These are phyloP conservation scores for Pleurotus citrinopileatus DNA, from an alignment of 768 basidiomycete species.

Conservation along the genomic window DNA sequence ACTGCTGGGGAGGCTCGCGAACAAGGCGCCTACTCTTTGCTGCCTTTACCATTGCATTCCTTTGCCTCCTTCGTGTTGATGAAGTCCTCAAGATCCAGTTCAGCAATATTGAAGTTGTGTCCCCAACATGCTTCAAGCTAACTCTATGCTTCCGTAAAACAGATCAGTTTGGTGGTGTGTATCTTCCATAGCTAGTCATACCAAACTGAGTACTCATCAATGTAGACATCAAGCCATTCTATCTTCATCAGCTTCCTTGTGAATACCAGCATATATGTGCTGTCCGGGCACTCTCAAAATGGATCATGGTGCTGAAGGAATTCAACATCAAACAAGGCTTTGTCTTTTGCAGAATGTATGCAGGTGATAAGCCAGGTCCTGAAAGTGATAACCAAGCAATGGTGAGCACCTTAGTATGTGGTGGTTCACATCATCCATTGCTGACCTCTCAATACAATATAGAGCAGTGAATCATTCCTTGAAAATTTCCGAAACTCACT, in stretches of 20 bases:
- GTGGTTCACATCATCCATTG: neutral
- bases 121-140: conserved; percentile 15
- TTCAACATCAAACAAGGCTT: conserved; percentile 23
- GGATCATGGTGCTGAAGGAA: conserved; percentile 19
- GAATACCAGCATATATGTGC: conserved; percentile 30
- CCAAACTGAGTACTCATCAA: neutral
- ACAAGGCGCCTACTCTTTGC: conserved; percentile 25
- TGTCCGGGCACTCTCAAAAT: conserved; percentile 28
- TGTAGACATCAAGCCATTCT: conserved; percentile 28
- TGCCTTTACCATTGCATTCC: conserved; percentile 29
- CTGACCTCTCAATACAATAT: neutral
- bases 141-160: conserved; percentile 25
- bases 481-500: conserved; percentile 38
- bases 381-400: too few species aligned
- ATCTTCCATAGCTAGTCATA: neutral
- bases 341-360: conserved; percentile 28
- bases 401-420: conserved; percentile 25
- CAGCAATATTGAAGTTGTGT: conserved; percentile 19
- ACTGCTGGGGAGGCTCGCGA: conserved; percentile 28
- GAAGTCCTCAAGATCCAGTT: conserved; percentile 31
- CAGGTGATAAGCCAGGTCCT: conserved; percentile 23
- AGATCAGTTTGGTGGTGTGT: conserved; percentile 24
- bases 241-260: conserved; percentile 19
- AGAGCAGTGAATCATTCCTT: conserved; percentile 35
- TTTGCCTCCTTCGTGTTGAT: conserved; percentile 30